Conservation (phyloP, 305 asterid genomes). For the Solanum hybrid region DNA sequence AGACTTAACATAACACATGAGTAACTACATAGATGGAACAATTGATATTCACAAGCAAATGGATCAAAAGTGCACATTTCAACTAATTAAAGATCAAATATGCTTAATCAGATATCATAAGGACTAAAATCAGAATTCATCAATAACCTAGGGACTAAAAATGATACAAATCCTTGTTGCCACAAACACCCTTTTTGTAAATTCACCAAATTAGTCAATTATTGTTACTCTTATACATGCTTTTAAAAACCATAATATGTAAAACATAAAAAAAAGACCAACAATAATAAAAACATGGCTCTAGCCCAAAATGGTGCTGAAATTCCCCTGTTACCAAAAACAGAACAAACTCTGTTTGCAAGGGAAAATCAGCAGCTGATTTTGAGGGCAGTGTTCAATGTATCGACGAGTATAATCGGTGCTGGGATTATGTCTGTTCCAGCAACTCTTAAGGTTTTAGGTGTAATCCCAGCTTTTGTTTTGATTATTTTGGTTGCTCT, state of each 20-base stretch:
- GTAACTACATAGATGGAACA: neutral
- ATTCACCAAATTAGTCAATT: neutral
- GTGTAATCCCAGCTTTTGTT: constrained; percentile 55
- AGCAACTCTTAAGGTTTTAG: constrained; percentile 64
- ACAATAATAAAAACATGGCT: neutral
- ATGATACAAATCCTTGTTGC: neutral
- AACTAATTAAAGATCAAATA: neutral
- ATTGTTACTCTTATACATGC: neutral
- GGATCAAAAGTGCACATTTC: neutral
- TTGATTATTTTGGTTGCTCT: constrained; percentile 51
- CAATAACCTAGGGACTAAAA: neutral
- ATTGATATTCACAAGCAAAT: neutral
- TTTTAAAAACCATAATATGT: neutral
- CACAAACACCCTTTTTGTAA: neutral
- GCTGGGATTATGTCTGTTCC: constrained; percentile 90
- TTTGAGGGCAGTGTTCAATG: constrained; percentile 61
- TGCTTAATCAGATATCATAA: neutral
- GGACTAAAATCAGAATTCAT: neutral
- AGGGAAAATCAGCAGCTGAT: neutral
- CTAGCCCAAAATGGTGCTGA: neutral
- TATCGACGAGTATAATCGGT: constrained; percentile 83
- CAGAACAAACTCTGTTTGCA: neutral
- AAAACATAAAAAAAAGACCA: neutral
- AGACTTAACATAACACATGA: neutral
- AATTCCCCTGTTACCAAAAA: neutral